A percentile compares a stretch with the other conserved stretches of the same genome.
phyloP scores from a whole-genome alignment of 768 basidiomycete species.

The Mycena capillaripes region DNA sequence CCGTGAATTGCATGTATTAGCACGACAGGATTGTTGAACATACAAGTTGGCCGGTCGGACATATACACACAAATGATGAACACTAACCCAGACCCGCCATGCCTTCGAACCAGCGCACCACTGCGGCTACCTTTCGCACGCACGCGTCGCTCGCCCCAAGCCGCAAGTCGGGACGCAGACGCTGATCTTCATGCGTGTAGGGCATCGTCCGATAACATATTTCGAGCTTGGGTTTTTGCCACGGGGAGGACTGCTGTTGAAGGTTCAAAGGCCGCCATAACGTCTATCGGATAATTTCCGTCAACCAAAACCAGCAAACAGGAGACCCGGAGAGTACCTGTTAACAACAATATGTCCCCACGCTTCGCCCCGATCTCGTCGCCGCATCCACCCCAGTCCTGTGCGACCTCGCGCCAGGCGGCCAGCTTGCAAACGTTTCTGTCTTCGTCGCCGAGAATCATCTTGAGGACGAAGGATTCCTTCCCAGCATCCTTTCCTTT shows the following conservation, averaged over 20 bases:
- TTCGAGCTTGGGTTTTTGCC: constrained; percentile 69
- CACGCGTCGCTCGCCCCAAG: constrained; percentile 77
- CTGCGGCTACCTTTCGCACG: constrained; percentile 74
- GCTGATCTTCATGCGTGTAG: constrained; percentile 67
- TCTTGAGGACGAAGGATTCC: constrained; percentile 75
- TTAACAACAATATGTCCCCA: constrained; percentile 80
- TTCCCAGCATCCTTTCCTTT: constrained; percentile 79
- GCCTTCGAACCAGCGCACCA: constrained; percentile 81
- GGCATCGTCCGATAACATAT: constrained; percentile 89
- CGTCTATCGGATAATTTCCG: constrained; percentile 56
- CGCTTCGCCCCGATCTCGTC: constrained; percentile 64
- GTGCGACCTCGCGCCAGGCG: constrained; percentile 85
- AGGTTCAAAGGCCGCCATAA: constrained; percentile 62
- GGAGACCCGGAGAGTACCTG: constrained; percentile 62
- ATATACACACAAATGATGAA: no score
- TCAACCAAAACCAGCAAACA: constrained; percentile 13
- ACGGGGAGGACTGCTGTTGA: constrained; percentile 67
- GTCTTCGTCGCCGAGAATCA: constrained; percentile 82
- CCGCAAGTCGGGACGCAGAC: constrained; percentile 79
- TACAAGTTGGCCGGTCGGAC: no score
- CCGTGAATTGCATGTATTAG: constrained; percentile 8
- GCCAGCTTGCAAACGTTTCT: constrained; percentile 79
- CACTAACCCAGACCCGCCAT: constrained; percentile 66
- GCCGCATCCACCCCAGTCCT: constrained; percentile 72
- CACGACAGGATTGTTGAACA: no score